Conservation (phyloP, 176 grass and related monocot species). For the Oryza nivara region DNA sequence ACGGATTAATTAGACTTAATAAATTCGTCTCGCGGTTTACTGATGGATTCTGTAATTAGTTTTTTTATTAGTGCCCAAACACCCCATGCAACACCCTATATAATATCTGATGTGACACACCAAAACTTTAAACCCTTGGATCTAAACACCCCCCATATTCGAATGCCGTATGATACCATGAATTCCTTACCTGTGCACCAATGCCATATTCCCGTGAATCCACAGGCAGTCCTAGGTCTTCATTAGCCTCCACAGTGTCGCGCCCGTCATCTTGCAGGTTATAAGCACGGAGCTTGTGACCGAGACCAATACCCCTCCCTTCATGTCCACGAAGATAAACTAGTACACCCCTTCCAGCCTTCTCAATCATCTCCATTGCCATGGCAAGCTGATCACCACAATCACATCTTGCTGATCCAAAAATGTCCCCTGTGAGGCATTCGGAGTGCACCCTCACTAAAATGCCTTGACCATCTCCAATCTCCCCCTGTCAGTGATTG, state of each 20-base stretch:
- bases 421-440: conserved; percentile 84
- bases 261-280: conserved; percentile 73
- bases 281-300: conserved; percentile 78
- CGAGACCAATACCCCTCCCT: conserved; percentile 75
- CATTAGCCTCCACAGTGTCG: conserved; percentile 83
- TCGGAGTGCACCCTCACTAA: conserved; percentile 79
- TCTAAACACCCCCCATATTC: no score
- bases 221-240: conserved; percentile 74
- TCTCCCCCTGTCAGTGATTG: conserved; percentile 61
- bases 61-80: no score
- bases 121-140: no score
- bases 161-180: not conserved
- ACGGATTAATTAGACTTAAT: no score
- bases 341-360: conserved; percentile 69
- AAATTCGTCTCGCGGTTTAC: no score
- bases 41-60: no score
- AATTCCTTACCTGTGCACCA: conserved; percentile 70
- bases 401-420: conserved; percentile 79
- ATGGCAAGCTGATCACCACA: conserved; percentile 74
- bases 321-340: conserved; percentile 89
- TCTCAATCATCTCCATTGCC: conserved; percentile 85
- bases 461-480: conserved; percentile 79
- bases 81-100: no score
- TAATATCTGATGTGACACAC: no score
- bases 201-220: conserved; percentile 84